Percentiles rank a stretch among this genome's conserved stretches.
Evolutionary conservation across 176 grass and related monocot species (phyloP).

Genomic region (Carex kokanica): DNA sequence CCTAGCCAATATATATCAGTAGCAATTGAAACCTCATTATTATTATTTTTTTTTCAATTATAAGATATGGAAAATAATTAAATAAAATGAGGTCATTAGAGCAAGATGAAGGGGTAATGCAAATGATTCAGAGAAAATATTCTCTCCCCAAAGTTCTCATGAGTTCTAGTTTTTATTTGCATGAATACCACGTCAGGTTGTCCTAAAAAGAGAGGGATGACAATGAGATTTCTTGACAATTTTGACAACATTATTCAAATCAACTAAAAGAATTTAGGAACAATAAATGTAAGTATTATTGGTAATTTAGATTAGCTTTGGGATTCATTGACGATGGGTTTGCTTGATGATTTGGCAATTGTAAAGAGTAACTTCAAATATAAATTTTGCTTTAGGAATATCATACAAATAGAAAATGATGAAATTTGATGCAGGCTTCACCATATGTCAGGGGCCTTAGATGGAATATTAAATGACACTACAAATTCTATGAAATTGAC

Average conservation of each 20-base stretch:
- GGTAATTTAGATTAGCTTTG: not conserved
- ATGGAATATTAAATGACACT: not conserved
- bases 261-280: not conserved
- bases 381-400: not conserved
- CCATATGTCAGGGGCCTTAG: not conserved
- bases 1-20: not conserved
- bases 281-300: not conserved
- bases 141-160: not conserved
- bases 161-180: not conserved
- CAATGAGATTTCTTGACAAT: not conserved
- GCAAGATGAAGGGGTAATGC: not conserved
- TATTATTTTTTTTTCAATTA: not conserved
- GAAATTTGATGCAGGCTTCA: not conserved
- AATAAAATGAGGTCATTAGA: not conserved
- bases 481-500: too few relatives aligned
- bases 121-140: not conserved
- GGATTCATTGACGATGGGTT: not conserved
- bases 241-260: not conserved
- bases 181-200: not conserved
- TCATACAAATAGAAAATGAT: not conserved
- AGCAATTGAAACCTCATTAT: not conserved
- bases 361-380: not conserved
- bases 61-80: not conserved
- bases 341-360: not conserved
- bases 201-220: too few relatives aligned